Base-by-base conservation (phyloP, 805 yeast genomes). In the Ogataea populi-albae region DNA sequence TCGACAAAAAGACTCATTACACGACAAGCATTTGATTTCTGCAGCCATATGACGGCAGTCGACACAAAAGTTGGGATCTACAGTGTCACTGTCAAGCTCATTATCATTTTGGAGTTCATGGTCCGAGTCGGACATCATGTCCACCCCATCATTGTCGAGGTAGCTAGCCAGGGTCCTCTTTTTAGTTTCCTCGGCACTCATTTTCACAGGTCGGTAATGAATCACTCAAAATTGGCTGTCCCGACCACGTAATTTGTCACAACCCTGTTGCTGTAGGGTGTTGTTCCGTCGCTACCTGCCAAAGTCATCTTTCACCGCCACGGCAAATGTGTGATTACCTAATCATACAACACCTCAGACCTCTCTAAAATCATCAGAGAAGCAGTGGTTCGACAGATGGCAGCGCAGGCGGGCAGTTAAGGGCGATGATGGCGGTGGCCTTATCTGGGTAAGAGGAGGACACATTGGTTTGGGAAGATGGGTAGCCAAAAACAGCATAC, bases 31-130 rank as follows among this genome's bases (percentile, higher is more conserved):
- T 23, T 64, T 56, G n/a, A 79, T 57, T 46, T 80, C 86, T 4
- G 74, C 64, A 15, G 85, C 81, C 77, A 79, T 85, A 52, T 82
- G 86, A 23, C 73, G 73, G 55, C 93, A 83, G 46, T 83, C 91
- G 12, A 77, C 68, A 57, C 93, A 84, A 26, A 72, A 59, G 8
- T 57, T 49, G 10, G 69, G 59, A 51, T 69, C 66, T 12, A 39
- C 41, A 23, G 47, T 57, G 4, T 52, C 57, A 1, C 50, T 57
- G 3, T 51, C 62, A 3, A 45, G 59, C 17, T 52, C 55, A 10
- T 41, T 21, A n/a, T n/a, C n/a, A 6, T n/a, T 43, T 11, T 28
- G 28, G 20, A 17, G 32, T 9, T 34, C 26, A 17, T 6, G n/a
- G 30, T 37, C 37, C 10, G 17, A 26, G 4, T 30, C 32, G 14